Evolutionary conservation across 2,329 filamentous ascomycete genomes (phyloP).

Genomic region (Nemania bipapillata): DNA sequence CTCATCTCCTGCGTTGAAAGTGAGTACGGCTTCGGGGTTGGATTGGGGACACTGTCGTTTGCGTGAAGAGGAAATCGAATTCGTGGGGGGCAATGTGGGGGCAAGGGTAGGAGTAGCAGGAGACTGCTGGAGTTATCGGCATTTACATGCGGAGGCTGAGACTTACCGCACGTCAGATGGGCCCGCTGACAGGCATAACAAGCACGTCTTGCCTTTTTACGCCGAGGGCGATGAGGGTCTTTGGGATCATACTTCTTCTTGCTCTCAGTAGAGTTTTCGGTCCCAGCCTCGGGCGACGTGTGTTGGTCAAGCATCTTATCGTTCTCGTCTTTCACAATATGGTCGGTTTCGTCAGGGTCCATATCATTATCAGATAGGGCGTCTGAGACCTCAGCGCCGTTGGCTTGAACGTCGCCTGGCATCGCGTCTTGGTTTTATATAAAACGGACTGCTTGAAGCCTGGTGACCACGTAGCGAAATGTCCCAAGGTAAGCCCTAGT

Average conservation of each 20-base stretch:
- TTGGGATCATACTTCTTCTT: conserved; percentile 83
- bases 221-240: conserved; percentile 85
- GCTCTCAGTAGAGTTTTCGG: conserved; percentile 60
- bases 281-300: conserved; percentile 56
- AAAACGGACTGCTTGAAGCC: conserved; percentile 44
- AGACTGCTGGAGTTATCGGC: conserved; percentile 41
- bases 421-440: conserved; percentile 68
- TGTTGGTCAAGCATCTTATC: conserved; percentile 65
- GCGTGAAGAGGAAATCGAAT: conserved; percentile 28
- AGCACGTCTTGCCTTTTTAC: conserved; percentile 95
- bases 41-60: background rate
- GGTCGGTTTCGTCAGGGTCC: conserved; percentile 60
- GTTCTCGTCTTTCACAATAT: conserved; percentile 59
- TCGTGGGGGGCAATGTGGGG: conserved; percentile 38
- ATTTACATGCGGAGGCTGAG: conserved; percentile 47
- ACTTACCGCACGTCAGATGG: conserved; percentile 96
- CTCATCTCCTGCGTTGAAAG: conserved; percentile 77
- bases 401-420: conserved; percentile 65
- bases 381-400: conserved; percentile 67
- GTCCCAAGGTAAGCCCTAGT: conserved; percentile 43
- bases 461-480: conserved; percentile 38
- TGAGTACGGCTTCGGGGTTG: conserved; percentile 39
- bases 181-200: conserved; percentile 97
- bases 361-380: conserved; percentile 69
- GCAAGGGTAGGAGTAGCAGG: conserved; percentile 32